phyloP scores from a whole-genome alignment of 2,329 filamentous ascomycete genomes.

The Aspergillus niger region DNA sequence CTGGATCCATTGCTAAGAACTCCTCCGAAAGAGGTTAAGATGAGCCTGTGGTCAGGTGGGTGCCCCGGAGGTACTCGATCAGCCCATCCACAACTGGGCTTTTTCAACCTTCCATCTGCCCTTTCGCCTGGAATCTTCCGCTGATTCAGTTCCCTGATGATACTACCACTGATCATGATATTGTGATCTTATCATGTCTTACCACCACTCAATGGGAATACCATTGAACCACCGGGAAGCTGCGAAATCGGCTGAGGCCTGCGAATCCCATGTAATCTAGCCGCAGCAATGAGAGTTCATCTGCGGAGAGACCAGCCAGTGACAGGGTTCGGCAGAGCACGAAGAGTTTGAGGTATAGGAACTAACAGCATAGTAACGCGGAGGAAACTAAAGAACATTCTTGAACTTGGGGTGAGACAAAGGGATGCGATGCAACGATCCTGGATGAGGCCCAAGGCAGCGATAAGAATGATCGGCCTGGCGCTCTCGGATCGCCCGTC shows the following conservation, averaged over 20 bases:
- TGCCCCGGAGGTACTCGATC: slow-evolving; percentile 12
- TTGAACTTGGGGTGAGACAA: background rate
- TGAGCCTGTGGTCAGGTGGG: slow-evolving; percentile 6
- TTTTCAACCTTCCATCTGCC: background rate
- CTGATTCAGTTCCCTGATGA: background rate
- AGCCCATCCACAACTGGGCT: background rate
- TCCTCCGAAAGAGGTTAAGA: background rate
- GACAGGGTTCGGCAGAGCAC: background rate
- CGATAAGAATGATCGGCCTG: background rate
- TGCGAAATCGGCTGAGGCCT: background rate
- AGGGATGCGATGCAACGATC: background rate
- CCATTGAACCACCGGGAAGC: background rate
- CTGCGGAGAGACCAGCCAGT: background rate
- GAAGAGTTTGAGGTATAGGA: background rate
- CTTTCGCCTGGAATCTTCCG: background rate
- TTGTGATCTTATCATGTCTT: background rate
- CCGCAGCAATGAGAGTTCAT: background rate
- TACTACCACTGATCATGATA: background rate
- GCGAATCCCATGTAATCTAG: background rate
- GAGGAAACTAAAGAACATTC: no score
- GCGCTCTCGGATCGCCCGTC: background rate
- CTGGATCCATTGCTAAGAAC: background rate
- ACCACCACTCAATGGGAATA: background rate
- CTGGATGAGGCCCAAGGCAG: background rate
- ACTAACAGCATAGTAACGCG: background rate